Percentiles rank a stretch among this genome's conserved stretches.
Evolutionary conservation across 2,329 filamentous ascomycete genomes (phyloP).

Genomic region (Ophiostoma ulmi): DNA sequence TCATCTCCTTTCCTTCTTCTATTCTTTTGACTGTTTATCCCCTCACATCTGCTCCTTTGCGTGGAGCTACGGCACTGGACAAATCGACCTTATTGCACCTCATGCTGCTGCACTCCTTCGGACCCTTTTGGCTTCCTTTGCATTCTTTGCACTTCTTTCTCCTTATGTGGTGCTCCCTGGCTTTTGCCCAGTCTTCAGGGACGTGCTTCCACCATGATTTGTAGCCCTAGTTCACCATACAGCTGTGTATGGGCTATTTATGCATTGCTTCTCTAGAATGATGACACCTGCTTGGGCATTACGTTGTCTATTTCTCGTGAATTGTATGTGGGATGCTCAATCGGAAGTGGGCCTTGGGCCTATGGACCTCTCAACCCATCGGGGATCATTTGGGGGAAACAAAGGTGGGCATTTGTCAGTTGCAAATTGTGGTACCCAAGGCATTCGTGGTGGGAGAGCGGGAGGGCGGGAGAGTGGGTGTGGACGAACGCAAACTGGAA

Average conservation of each 20-base stretch:
- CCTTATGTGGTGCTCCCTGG: neutral
- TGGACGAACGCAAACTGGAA: neutral
- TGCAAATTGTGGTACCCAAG: neutral
- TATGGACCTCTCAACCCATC: neutral
- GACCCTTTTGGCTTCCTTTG: neutral
- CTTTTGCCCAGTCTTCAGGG: too few relatives aligned
- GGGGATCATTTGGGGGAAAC: neutral
- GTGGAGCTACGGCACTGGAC: neutral
- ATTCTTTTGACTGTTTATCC: neutral
- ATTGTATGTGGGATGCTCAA: neutral
- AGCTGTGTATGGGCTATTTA: too few relatives aligned
- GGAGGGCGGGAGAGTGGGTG: neutral
- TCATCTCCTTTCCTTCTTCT: too few relatives aligned
- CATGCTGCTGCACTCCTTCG: conserved; percentile 1
- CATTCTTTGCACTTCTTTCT: neutral
- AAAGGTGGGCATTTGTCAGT: neutral
- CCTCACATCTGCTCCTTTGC: neutral
- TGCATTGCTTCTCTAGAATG: too few relatives aligned
- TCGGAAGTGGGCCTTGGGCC: neutral
- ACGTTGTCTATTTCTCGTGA: too few relatives aligned
- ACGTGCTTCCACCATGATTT: too few relatives aligned
- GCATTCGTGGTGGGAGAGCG: neutral
- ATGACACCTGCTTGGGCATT: too few relatives aligned
- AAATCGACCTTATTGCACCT: neutral
- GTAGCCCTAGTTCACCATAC: too few relatives aligned